These are phyloP conservation scores for Sequoia sempervirens DNA, from an alignment of 75 land plant species.

Conservation along the genomic window DNA sequence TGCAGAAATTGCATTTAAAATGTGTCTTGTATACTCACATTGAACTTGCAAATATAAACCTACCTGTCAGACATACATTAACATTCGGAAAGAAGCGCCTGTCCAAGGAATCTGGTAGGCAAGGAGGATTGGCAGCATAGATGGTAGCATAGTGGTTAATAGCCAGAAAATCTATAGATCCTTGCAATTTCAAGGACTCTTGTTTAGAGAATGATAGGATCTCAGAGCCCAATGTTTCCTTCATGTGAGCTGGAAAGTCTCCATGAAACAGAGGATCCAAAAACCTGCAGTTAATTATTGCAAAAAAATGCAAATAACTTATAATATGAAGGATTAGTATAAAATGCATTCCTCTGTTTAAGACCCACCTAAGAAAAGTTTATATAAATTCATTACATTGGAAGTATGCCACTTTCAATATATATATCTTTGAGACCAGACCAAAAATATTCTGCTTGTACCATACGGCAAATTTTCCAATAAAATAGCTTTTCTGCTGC, in stretches of 20 bases:
- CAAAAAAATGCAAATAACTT: not conserved
- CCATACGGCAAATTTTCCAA: not conserved
- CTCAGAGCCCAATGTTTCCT: not conserved
- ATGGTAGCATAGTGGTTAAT: conserved; percentile 30
- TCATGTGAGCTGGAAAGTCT: conserved; percentile 18
- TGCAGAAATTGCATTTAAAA: not conserved
- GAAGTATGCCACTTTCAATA: not conserved
- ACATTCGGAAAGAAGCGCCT: conserved; percentile 26
- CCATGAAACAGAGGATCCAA: conserved; percentile 24
- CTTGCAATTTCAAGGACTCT: conserved; percentile 4
- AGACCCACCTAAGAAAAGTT: no score
- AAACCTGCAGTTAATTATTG: conserved; percentile 7
- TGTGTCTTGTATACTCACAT: not conserved
- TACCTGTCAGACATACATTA: conserved; percentile 3
- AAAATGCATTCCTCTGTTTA: not conserved
- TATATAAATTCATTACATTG: not conserved
- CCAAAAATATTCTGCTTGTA: not conserved
- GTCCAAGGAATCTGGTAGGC: not conserved
- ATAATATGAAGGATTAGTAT: not conserved
- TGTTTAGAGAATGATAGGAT: conserved; percentile 11
- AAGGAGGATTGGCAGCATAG: conserved; percentile 11
- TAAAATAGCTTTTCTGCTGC: not conserved
- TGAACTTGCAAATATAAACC: not conserved
- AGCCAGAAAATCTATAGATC: conserved; percentile 29
- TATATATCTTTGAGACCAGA: not conserved